Evolutionary conservation across 345 rosid species (phyloP).

Genomic region (Salix exigua): DNA sequence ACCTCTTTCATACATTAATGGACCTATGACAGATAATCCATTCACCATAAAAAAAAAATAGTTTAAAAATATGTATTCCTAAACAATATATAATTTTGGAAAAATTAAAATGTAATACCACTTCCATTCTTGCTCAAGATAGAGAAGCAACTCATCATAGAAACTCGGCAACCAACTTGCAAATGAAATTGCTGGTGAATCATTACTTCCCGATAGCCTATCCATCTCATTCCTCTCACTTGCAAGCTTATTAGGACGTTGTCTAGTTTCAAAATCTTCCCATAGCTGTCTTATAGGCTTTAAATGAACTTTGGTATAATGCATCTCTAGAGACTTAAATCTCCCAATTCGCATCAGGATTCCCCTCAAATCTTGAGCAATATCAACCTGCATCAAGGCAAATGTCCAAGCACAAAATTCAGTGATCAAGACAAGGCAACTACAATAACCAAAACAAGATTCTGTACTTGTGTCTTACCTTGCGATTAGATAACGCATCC

Average conservation of each 20-base stretch:
- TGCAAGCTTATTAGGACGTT: slow-evolving; percentile 52
- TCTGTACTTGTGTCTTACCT: slow-evolving; percentile 38
- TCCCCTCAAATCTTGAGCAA: slow-evolving; percentile 88
- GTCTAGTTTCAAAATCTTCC: slow-evolving; percentile 84
- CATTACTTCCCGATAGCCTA: slow-evolving; percentile 46
- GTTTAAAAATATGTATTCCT: neutral
- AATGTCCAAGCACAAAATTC: slow-evolving; percentile 6
- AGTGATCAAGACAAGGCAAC: neutral
- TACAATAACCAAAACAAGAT: neutral
- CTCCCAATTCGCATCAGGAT: slow-evolving; percentile 93
- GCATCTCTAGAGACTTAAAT: slow-evolving; percentile 82
- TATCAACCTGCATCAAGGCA: slow-evolving; percentile 58
- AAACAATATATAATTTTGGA: neutral
- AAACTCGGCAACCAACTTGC: slow-evolving; percentile 92
- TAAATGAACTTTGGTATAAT: slow-evolving; percentile 82
- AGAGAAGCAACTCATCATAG: slow-evolving; percentile 88
- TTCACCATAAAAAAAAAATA: neutral
- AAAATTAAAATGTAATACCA: slow-evolving; percentile 48
- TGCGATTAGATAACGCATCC: slow-evolving; percentile 90
- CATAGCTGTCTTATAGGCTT: slow-evolving; percentile 83
- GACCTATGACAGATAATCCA: slow-evolving; percentile 4
- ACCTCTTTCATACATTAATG: too few relatives aligned
- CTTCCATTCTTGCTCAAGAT: slow-evolving; percentile 98
- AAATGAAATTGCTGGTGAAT: slow-evolving; percentile 45
- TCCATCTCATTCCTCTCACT: slow-evolving; percentile 58